Evolutionary conservation across 345 rosid genomes (phyloP).

Genomic region (Cardiospermum halicacabum): DNA sequence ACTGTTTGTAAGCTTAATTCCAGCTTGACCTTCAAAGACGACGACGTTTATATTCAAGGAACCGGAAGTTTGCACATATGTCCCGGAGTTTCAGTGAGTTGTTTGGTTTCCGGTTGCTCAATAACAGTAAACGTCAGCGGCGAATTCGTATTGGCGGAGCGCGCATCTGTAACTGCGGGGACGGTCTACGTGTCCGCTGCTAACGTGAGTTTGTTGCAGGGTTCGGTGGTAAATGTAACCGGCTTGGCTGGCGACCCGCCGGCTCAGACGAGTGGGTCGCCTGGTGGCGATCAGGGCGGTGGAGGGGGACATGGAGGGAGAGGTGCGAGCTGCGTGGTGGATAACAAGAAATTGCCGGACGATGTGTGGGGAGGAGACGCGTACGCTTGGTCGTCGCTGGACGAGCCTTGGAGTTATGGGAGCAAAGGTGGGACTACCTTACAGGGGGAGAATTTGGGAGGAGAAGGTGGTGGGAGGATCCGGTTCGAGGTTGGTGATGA

Average conservation of each 20-base stretch:
- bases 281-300: constrained; percentile 48
- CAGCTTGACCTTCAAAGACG: constrained; percentile 31
- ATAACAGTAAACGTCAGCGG: constrained; percentile 45
- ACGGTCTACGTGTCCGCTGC: constrained; percentile 37
- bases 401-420: constrained; percentile 64
- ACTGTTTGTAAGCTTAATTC: constrained; percentile 48
- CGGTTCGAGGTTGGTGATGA: constrained; percentile 27
- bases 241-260: constrained; percentile 62
- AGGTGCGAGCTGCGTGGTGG: constrained; percentile 60
- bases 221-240: constrained; percentile 46
- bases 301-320: constrained; percentile 77
- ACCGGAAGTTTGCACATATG: constrained; percentile 42
- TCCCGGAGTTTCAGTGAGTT: constrained; percentile 36
- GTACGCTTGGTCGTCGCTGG: constrained; percentile 60
- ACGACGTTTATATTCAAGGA: constrained; percentile 52
- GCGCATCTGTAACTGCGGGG: constrained; percentile 32
- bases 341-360: constrained; percentile 54
- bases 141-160: constrained; percentile 34
- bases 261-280: constrained; percentile 57
- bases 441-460: constrained; percentile 55
- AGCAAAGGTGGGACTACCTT: constrained; percentile 70
- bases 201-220: constrained; percentile 31
- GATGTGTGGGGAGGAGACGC: constrained; percentile 81
- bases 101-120: constrained; percentile 41
- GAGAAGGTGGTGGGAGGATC: constrained; percentile 67